Base-by-base conservation (phyloP, 495 filamentous ascomycete species). In the Xylona heveae region DNA sequence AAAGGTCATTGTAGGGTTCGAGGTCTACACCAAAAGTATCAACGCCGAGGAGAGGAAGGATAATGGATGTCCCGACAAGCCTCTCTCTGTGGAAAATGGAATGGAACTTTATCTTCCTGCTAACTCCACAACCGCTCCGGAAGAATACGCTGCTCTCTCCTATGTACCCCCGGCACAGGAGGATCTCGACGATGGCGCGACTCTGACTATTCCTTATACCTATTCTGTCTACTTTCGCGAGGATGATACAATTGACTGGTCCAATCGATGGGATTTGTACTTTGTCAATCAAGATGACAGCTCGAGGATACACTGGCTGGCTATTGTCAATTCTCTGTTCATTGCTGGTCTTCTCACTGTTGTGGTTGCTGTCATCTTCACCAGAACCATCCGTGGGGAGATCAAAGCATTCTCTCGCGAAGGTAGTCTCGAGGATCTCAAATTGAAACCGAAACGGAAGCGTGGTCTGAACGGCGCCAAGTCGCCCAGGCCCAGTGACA, bases 201-300 rank as follows among this genome's bases (percentile, higher is more conserved):
- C 61, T 1, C 50, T 93, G 38, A 71, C 66, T 16, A 74, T 92
- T 34, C 81, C 84, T 0, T 91, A 88, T 51, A 79, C 79, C 2
- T 94, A 92, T 50, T 85, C 82, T 16, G 78, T 94, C 6, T 91
- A 85, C 52, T 94, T 82, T 52, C 69, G 79, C 31, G 80, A 92
- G 48, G 82, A 92, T 33, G 63, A 71, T 13, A 65, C 61, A 25
- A 60, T 92, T 34, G 81, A 90, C 35, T 94, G 84, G 84, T 60
- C 61, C 28, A 78, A 71, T 38, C 69, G 84, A 28, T 94, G 84
- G 84, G 81, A 92, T 42, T 55, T 90, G 18, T 94, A 92, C 44
- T 92, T 94, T 51, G 79, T 77, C 33, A 84, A 91, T 47, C 78
- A 85, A 46, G 78, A 81, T 34, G 79, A 84, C 33, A 76, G 78